Conservation (phyloP, 371 early-diverging fungal genomes). For the Mucor lusitanicus region DNA sequence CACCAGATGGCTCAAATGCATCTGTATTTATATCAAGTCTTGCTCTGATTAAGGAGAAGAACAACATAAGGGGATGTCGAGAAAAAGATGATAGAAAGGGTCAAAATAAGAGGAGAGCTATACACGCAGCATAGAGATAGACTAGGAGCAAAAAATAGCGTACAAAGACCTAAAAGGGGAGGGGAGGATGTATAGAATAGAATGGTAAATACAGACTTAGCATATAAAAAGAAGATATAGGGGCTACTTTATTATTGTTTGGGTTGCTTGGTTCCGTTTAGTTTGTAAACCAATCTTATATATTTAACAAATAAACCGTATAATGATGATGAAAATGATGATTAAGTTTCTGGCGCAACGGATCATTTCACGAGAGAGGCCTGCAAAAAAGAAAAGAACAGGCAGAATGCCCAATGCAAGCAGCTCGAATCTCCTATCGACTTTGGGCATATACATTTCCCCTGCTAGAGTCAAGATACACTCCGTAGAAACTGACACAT, state of each 20-base stretch:
- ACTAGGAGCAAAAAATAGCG: not conserved
- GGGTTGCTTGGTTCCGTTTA: not conserved
- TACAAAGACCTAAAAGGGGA: not conserved
- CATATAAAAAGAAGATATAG: not conserved
- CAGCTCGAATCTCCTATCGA: not conserved
- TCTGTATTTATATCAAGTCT: not conserved
- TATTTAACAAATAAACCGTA: not conserved
- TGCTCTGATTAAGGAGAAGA: conserved; percentile 2
- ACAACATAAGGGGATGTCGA: conserved; percentile 7
- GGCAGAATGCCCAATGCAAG: not conserved
- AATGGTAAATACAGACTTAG: not conserved
- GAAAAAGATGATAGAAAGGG: conserved; percentile 10
- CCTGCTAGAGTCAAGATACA: not conserved
- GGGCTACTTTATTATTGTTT: conserved; percentile 1
- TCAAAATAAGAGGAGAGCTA: conserved; percentile 1
- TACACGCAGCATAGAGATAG: not conserved
- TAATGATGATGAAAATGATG: not conserved
- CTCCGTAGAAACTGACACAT: conserved; percentile 1
- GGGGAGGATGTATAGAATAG: not conserved
- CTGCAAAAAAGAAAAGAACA: not conserved
- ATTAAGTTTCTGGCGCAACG: not conserved
- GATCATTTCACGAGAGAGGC: not conserved
- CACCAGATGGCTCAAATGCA: not conserved
- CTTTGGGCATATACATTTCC: not conserved
- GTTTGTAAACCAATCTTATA: not conserved